A percentile compares a stretch with the other conserved stretches of the same genome.
Conservation (phyloP, 805 yeast species). For the Metschnikowia picachoensis region DNA sequence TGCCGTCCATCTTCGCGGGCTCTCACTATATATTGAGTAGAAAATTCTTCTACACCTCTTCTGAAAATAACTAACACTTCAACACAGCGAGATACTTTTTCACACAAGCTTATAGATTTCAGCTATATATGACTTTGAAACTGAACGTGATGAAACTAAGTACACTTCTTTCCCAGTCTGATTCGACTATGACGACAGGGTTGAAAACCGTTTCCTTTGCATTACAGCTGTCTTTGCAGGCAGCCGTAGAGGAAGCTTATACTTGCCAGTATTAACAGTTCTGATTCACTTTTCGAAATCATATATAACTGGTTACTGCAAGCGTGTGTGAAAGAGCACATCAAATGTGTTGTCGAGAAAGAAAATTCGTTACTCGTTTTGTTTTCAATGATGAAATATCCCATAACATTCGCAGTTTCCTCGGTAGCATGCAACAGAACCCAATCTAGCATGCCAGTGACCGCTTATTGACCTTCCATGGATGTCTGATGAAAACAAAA, state of each 20-base stretch:
- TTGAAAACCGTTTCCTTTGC: conserved; percentile 46
- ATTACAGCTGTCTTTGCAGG: conserved; percentile 37
- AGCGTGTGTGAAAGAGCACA: conserved; percentile 26
- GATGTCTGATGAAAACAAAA: conserved; percentile 66
- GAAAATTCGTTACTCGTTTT: not conserved
- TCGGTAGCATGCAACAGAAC: conserved; percentile 87
- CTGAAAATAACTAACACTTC: not conserved
- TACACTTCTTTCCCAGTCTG: conserved; percentile 89
- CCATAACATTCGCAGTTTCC: conserved; percentile 94
- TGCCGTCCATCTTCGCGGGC: conserved; percentile 14
- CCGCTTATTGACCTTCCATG: conserved; percentile 87
- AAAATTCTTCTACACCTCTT: not conserved
- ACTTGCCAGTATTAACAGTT: conserved; percentile 82
- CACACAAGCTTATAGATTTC: conserved; percentile 22
- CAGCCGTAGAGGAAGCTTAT: conserved; percentile 53
- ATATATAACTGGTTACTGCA: conserved; percentile 19
- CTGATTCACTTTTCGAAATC: conserved; percentile 44
- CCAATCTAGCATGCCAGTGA: conserved; percentile 81
- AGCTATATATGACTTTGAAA: conserved; percentile 9
- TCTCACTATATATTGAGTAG: conserved; percentile 7
- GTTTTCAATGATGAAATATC: conserved; percentile 65
- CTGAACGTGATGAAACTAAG: conserved; percentile 46
- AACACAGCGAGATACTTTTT: conserved; percentile 16
- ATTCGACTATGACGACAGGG: conserved; percentile 93
- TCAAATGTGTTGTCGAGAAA: not conserved